Base-by-base conservation (phyloP, 345 rosid genomes). In the Eucalyptus dawsonii region DNA sequence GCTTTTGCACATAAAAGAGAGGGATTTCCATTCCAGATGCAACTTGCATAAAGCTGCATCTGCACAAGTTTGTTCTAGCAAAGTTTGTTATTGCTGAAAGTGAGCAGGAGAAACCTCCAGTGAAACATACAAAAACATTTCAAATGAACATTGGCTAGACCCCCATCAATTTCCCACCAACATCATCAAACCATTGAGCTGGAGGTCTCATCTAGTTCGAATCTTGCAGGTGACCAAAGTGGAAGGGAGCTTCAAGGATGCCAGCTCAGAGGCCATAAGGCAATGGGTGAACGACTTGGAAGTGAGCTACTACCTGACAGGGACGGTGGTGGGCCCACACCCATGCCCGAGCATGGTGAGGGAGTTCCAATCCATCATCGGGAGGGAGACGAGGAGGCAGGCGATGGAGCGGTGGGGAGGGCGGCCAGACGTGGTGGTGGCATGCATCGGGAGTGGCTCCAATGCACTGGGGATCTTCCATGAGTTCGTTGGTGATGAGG, bases 371-470 rank as follows among this genome's bases (percentile, higher is more conserved):
- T 93, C 98, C 1, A 95, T 97, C 54, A 97, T 97, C 16, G 99
- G 99, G 9, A 96, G 92, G 62, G 99, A 97, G 91, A 96, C 96
- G 11, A 95, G 97, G 91, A 92, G 89, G 44, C 99, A 97, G 90
- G 97, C 98, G 12, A 89, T 90, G 91, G 97, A 94, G 90, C 93
- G 90, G 88, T 97, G 99, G 99, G 97, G 97, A 29, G 96, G 99
- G 50, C 95, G 93, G 90, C 99, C 99, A 37, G 98, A 96, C 58
- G 95, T 95, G 54, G 88, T 97, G 34, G 89, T 97, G 24, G 99
- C 99, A 50, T 97, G 99, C 90, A 89, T 97, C 16, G 99, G 98
- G 65, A 94, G 97, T 88, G 99, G 99, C 12, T 96, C 99, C 6
- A 96, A 96, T 89, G 99, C 99, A 3, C 88, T 97, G 8, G 99